These are phyloP conservation scores for Salix udensis DNA, from an alignment of 345 rosid genomes.

Conservation along the genomic window DNA sequence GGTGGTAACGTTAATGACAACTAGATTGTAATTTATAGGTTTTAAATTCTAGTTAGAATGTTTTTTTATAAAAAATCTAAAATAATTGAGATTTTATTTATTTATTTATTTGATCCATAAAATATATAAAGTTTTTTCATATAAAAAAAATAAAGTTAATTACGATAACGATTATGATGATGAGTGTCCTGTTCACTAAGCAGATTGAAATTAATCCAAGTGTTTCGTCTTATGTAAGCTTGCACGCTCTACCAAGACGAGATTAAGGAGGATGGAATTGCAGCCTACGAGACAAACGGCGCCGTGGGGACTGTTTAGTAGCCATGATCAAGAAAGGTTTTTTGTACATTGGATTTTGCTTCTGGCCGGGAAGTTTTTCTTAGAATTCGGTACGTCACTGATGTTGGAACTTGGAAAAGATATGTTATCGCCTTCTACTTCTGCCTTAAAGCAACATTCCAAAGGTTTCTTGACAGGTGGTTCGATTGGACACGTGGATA, in stretches of 20 bases:
- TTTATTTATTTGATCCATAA: too few relatives aligned
- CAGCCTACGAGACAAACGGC: constrained; percentile 20
- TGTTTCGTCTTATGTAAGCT: not conserved
- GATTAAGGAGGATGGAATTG: not conserved
- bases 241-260: not conserved
- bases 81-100: too few relatives aligned
- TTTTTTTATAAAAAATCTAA: too few relatives aligned
- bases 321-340: constrained; percentile 1
- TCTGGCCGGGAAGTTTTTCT: constrained; percentile 1
- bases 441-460: constrained; percentile 15
- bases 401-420: constrained; percentile 26
- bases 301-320: constrained; percentile 10
- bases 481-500: too few relatives aligned
- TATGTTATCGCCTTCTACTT: not conserved
- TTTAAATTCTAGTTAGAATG: too few relatives aligned
- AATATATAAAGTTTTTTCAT: too few relatives aligned
- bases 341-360: not conserved
- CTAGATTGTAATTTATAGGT: too few relatives aligned
- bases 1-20: too few relatives aligned
- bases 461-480: not conserved
- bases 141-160: too few relatives aligned
- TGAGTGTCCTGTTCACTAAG: too few relatives aligned
- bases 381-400: constrained; percentile 17
- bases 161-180: too few relatives aligned
- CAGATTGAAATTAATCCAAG: too few relatives aligned